Conservation (phyloP, 345 rosid species). For the Hibiscus mutabilis region DNA sequence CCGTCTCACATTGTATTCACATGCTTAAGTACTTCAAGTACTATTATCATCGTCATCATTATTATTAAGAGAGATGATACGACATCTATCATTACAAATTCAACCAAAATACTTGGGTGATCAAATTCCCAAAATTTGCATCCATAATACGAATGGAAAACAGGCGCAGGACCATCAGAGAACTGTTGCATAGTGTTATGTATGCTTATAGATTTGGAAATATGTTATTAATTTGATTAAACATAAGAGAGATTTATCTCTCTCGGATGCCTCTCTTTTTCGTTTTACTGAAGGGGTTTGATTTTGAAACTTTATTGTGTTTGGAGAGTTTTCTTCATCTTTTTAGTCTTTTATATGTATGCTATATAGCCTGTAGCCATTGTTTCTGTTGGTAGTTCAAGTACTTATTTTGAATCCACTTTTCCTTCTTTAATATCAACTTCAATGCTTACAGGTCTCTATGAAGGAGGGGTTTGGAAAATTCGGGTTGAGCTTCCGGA, state of each 20-base stretch:
- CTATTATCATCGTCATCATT: neutral
- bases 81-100: neutral
- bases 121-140: neutral
- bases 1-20: neutral
- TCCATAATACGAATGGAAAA: neutral
- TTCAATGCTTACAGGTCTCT: slow-evolving; percentile 42
- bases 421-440: neutral
- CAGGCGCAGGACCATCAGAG: neutral
- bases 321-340: neutral
- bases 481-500: slow-evolving; percentile 72
- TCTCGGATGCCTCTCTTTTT: neutral
- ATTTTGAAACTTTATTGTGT: neutral
- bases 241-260: neutral
- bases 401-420: neutral
- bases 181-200: neutral
- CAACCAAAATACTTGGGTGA: neutral
- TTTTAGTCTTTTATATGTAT: slow-evolving; percentile 5
- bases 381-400: neutral
- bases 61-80: neutral
- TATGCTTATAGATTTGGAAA: neutral
- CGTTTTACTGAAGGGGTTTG: neutral
- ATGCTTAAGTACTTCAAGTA: neutral
- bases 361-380: neutral
- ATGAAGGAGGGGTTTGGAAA: slow-evolving; percentile 71
- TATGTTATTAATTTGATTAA: neutral